A percentile compares a stretch with the other conserved stretches of the same genome.
Evolutionary conservation across 768 basidiomycete genomes (phyloP).

Genomic region (Xanthoconium stramineum): DNA sequence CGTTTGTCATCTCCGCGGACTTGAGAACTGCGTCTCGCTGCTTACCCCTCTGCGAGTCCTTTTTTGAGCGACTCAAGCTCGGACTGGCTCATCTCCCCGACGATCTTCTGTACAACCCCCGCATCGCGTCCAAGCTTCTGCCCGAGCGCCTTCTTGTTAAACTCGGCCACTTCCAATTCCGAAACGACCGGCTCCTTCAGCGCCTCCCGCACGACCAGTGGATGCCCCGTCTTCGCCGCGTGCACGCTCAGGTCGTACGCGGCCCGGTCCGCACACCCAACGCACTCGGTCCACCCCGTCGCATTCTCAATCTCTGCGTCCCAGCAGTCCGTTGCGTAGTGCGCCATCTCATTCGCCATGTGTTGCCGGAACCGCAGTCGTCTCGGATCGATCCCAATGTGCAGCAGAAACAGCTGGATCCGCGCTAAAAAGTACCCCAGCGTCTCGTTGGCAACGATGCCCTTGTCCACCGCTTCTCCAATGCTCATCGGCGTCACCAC

Average conservation of each 20-base stretch:
- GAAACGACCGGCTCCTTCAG: slow-evolving; percentile 82
- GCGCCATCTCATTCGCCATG: slow-evolving; percentile 99
- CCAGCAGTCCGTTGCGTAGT: slow-evolving; percentile 99
- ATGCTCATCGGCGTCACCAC: slow-evolving; percentile 64
- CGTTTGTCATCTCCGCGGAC: slow-evolving; percentile 9
- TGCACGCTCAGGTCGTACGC: slow-evolving; percentile 96
- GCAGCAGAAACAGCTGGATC: slow-evolving; percentile 83
- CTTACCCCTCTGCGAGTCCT: slow-evolving; percentile 74
- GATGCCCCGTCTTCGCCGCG: slow-evolving; percentile 74
- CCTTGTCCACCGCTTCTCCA: slow-evolving; percentile 84
- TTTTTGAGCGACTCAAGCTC: slow-evolving; percentile 63
- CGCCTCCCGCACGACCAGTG: slow-evolving; percentile 82
- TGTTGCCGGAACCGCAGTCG: slow-evolving; percentile 95
- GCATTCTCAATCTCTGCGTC: slow-evolving; percentile 97
- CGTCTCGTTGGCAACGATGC: slow-evolving; percentile 93
- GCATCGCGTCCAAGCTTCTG: slow-evolving; percentile 87
- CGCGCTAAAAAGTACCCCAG: slow-evolving; percentile 96
- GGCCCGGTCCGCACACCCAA: slow-evolving; percentile 97
- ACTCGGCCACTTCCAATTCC: slow-evolving; percentile 74
- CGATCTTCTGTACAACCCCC: slow-evolving; percentile 56
- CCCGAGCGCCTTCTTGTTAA: slow-evolving; percentile 86
- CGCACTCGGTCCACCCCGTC: slow-evolving; percentile 91
- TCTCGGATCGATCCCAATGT: slow-evolving; percentile 83
- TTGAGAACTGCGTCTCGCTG: not conserved
- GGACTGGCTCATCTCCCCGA: slow-evolving; percentile 66